Evolutionary conservation across 2,329 filamentous ascomycete species (phyloP), one percentile per base, ranked within the genome.

Genomic region (Lasiodiplodia sp.): DNA sequence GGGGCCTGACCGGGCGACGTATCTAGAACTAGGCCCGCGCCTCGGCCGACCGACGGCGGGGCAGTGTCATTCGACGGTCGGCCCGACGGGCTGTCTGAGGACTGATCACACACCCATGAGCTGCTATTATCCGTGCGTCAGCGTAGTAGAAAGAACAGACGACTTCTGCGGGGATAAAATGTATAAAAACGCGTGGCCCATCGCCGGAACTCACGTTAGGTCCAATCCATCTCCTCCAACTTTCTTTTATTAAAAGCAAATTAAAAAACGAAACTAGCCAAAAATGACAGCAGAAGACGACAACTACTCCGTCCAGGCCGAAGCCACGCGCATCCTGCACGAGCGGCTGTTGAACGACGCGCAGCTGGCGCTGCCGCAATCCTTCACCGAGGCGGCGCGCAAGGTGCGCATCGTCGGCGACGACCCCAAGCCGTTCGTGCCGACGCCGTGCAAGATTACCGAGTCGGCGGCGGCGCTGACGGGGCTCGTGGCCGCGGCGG

Each of bases 391-490:
- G 1, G 67, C 67, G 5, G 58, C 51, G n/a, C 47, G 56, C 38
- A 68, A 68, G 28, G 21, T 68, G 38, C 47, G 28, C 18, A 64
- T 68, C 23, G 53, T 57, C 25, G 67, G 67, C 49, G 58, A 44
- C n/a, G 67, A 68, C 25, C 44, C 67, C 1, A 51, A 57, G 40
- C 67, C 67, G 4, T 68, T 68, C 31, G 25, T 68, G 18, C 67
- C 67, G 11, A 57, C 58, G 12, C 67, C 67, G 11, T 68, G 67
- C 67, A 68, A 65, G 60, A 68, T 68, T 12, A 68, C 67, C 25
- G 67, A 68, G 51, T 68, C 67, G 14, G 28, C 57, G 18, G 38
- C 67, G 2, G 67, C 67, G 14, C 16, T 68, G 25, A 49, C 58
- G n/a, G 67, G 51, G 12, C 55, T 68, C 18, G 67, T 65, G 11